Conservation (phyloP, 805 yeast species). For the Wickerhamiella sergipiensis region DNA sequence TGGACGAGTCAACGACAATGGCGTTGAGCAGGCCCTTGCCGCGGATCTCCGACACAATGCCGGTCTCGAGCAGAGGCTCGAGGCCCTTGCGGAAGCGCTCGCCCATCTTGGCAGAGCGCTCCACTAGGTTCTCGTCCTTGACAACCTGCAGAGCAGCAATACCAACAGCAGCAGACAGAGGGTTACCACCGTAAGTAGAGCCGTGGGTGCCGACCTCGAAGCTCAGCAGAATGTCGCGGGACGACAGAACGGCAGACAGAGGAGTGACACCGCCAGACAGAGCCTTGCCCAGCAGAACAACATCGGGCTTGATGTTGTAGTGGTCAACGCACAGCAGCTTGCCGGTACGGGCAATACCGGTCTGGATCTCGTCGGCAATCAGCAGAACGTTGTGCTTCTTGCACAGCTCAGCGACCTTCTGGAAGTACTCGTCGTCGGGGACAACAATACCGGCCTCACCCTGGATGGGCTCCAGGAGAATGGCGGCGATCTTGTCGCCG, state of each 20-base stretch:
- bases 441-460: slow-evolving; percentile 98
- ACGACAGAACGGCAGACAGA: slow-evolving; percentile 79
- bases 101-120: slow-evolving; percentile 64
- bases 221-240: slow-evolving; percentile 78
- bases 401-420: slow-evolving; percentile 60
- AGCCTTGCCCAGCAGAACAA: slow-evolving; percentile 85
- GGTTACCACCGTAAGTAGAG: slow-evolving; percentile 96
- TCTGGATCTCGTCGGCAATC: slow-evolving; percentile 94
- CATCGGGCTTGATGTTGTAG: slow-evolving; percentile 72
- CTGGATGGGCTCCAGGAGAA: slow-evolving; percentile 88
- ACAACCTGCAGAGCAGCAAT: slow-evolving; percentile 88
- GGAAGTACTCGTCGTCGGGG: slow-evolving; percentile 71
- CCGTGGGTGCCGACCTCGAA: slow-evolving; percentile 95
- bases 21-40: slow-evolving; percentile 85
- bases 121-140: slow-evolving; percentile 71
- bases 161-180: slow-evolving; percentile 84
- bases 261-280: slow-evolving; percentile 91
- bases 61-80: slow-evolving; percentile 26
- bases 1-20: slow-evolving; percentile 73
- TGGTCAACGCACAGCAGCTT: slow-evolving; percentile 87
- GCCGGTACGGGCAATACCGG: slow-evolving; percentile 96
- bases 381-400: slow-evolving; percentile 71
- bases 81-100: slow-evolving; percentile 42
- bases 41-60: slow-evolving; percentile 48
- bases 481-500: slow-evolving; percentile 83